phyloP scores from a whole-genome alignment of 352 stramenopile genomes.

The Pythium dissimile region DNA sequence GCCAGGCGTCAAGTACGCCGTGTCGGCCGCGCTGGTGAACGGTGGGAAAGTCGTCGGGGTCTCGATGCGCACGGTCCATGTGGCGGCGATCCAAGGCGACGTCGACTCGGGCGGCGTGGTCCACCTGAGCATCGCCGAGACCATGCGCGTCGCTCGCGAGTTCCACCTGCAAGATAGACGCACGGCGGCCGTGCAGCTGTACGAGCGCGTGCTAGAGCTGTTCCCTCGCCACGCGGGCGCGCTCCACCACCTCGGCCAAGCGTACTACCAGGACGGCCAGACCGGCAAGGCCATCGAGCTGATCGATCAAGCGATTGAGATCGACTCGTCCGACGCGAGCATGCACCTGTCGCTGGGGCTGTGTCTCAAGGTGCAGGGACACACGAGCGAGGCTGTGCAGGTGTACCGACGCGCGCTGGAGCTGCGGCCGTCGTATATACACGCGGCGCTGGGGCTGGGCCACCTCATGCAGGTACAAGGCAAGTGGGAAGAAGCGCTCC shows the following conservation, averaged over 20 bases:
- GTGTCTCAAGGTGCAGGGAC: conserved; percentile 39
- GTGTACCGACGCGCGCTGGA: conserved; percentile 48
- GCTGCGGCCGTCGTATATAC: conserved; percentile 38
- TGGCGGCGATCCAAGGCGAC: conserved; percentile 36
- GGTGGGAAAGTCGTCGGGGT: conserved; percentile 45
- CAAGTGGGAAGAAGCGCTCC: conserved; percentile 56
- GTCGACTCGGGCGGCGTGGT: background rate
- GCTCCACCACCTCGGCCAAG: conserved; percentile 49
- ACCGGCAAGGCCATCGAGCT: conserved; percentile 26
- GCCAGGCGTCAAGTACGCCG: conserved; percentile 44
- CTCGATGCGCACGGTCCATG: conserved; percentile 61
- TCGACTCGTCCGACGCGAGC: conserved; percentile 40
- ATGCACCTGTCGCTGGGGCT: conserved; percentile 57
- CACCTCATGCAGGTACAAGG: conserved; percentile 35
- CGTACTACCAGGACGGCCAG: conserved; percentile 41
- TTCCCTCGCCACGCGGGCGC: conserved; percentile 44
- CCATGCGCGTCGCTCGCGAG: conserved; percentile 36
- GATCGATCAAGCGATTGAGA: conserved; percentile 37
- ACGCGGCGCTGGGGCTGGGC: conserved; percentile 54
- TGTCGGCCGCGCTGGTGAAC: conserved; percentile 53
- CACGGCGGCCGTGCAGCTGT: conserved; percentile 35
- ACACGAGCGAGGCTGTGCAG: conserved; percentile 39
- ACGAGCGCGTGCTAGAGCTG: conserved; percentile 43
- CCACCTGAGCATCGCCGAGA: conserved; percentile 40
- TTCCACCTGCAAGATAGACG: conserved; percentile 35